phyloP scores from a whole-genome alignment of 2,329 filamentous ascomycete genomes.

The Calonectria ilicicola region DNA sequence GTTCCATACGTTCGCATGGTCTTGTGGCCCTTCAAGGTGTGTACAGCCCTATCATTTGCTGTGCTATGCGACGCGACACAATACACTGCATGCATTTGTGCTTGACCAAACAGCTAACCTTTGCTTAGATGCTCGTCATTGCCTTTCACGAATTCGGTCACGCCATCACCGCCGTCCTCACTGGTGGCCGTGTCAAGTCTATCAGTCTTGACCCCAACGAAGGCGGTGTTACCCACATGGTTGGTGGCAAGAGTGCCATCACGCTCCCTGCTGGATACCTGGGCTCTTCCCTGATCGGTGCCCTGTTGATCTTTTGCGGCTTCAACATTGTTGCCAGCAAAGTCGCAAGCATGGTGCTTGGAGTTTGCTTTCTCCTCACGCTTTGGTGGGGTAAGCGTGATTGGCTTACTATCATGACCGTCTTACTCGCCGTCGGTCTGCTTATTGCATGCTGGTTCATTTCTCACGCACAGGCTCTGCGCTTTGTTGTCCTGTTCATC shows the following conservation, averaged over 20 bases:
- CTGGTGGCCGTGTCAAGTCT: slow-evolving; percentile 79
- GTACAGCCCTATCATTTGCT: slow-evolving; percentile 12
- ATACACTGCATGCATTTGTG: neutral
- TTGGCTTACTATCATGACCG: slow-evolving; percentile 80
- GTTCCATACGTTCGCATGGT: slow-evolving; percentile 80
- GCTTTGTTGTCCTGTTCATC: slow-evolving; percentile 83
- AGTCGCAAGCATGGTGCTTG: slow-evolving; percentile 79
- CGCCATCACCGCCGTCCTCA: slow-evolving; percentile 78
- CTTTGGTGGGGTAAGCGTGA: slow-evolving; percentile 85
- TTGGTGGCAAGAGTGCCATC: slow-evolving; percentile 76
- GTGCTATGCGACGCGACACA: neutral
- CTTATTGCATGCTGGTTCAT: slow-evolving; percentile 85
- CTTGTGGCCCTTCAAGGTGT: slow-evolving; percentile 84
- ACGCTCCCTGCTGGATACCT: slow-evolving; percentile 84
- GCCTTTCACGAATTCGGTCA: slow-evolving; percentile 87
- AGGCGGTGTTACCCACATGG: slow-evolving; percentile 83
- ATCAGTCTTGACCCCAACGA: slow-evolving; percentile 83
- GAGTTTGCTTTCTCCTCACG: slow-evolving; percentile 80
- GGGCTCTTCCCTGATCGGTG: slow-evolving; percentile 81
- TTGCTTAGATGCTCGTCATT: slow-evolving; percentile 79
- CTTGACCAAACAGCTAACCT: neutral
- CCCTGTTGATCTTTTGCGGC: slow-evolving; percentile 81
- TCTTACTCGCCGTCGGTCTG: slow-evolving; percentile 77
- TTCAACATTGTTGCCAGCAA: slow-evolving; percentile 87
- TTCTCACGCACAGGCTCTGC: slow-evolving; percentile 77